Conservation (phyloP, 768 basidiomycete genomes). For the Lactifluus hygrophoroides region DNA sequence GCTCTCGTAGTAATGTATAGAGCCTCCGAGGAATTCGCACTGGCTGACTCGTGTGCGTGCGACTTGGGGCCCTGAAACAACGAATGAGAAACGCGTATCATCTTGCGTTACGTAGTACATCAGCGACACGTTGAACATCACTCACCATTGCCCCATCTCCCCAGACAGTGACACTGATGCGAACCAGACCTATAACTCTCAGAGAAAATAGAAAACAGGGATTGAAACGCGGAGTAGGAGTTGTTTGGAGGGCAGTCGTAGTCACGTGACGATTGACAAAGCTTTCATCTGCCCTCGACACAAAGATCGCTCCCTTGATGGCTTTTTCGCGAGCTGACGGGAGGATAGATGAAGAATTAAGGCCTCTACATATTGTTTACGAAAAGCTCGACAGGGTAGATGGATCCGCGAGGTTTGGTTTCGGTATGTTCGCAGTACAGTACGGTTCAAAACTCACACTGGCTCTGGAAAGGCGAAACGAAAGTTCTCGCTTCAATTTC, state of each 20-base stretch:
- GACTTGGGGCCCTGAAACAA: too few relatives aligned
- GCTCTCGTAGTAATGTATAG: not conserved
- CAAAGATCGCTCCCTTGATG: not conserved
- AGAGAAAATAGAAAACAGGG: too few relatives aligned
- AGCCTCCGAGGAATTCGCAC: not conserved
- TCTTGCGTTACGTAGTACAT: too few relatives aligned
- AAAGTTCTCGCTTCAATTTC: slow-evolving; percentile 61
- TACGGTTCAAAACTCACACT: slow-evolving; percentile 5
- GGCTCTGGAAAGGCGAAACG: slow-evolving; percentile 29
- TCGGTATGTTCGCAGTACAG: slow-evolving; percentile 34
- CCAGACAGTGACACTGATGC: too few relatives aligned
- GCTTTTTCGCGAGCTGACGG: slow-evolving; percentile 29
- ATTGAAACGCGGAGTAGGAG: too few relatives aligned
- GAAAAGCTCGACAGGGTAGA: slow-evolving; percentile 64
- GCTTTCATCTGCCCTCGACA: too few relatives aligned
- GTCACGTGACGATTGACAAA: too few relatives aligned
- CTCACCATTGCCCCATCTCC: too few relatives aligned
- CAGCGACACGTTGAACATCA: too few relatives aligned
- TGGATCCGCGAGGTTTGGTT: slow-evolving; percentile 65
- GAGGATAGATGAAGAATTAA: slow-evolving; percentile 29
- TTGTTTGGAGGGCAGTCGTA: too few relatives aligned
- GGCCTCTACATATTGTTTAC: slow-evolving; percentile 39
- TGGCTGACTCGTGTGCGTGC: slow-evolving; percentile 11
- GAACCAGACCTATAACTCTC: too few relatives aligned
- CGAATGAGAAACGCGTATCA: too few relatives aligned